phyloP scores from a whole-genome alignment of 2,329 filamentous ascomycete species.

The Aaosphaeria pasadenensis region DNA sequence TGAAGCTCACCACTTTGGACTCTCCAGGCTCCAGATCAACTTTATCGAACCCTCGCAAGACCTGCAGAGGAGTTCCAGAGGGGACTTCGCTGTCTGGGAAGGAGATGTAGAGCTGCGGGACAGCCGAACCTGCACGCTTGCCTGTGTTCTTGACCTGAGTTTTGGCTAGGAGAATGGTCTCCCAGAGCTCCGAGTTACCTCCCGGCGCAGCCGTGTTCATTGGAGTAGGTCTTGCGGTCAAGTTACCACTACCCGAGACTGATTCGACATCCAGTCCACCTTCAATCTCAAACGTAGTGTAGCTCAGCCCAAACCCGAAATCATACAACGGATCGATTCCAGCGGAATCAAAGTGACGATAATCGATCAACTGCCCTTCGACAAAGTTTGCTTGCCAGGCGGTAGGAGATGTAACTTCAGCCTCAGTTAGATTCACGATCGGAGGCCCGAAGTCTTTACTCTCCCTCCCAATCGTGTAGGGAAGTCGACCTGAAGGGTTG shows the following conservation, averaged over 20 bases:
- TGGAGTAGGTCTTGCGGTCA: constrained; percentile 9
- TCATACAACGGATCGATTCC: constrained; percentile 27
- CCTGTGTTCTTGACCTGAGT: constrained; percentile 54
- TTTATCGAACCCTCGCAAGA: constrained; percentile 51
- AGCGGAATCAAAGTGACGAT: constrained; percentile 49
- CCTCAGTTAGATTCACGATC: constrained; percentile 31
- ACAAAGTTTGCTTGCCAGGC: constrained; percentile 54
- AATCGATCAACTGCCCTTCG: constrained; percentile 54
- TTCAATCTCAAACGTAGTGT: constrained; percentile 35
- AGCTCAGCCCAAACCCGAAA: constrained; percentile 39
- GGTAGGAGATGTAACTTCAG: constrained; percentile 65
- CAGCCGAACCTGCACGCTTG: constrained; percentile 43
- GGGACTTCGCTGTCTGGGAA: constrained; percentile 51
- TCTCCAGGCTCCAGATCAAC: constrained; percentile 42
- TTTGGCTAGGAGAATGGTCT: constrained; percentile 47
- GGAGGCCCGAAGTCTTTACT: constrained; percentile 60
- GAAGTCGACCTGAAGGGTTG: constrained; percentile 75
- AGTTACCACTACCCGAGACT: constrained; percentile 7
- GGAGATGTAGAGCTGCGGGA: constrained; percentile 57
- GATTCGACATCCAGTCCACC: constrained; percentile 38
- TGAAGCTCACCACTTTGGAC: constrained; percentile 42
- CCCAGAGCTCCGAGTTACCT: constrained; percentile 56
- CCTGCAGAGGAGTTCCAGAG: constrained; percentile 43
- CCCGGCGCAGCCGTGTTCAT: constrained; percentile 31
- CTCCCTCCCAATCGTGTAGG: constrained; percentile 76